These are phyloP conservation scores for Gossypium bickii DNA, from an alignment of 345 rosid species.

Conservation along the genomic window DNA sequence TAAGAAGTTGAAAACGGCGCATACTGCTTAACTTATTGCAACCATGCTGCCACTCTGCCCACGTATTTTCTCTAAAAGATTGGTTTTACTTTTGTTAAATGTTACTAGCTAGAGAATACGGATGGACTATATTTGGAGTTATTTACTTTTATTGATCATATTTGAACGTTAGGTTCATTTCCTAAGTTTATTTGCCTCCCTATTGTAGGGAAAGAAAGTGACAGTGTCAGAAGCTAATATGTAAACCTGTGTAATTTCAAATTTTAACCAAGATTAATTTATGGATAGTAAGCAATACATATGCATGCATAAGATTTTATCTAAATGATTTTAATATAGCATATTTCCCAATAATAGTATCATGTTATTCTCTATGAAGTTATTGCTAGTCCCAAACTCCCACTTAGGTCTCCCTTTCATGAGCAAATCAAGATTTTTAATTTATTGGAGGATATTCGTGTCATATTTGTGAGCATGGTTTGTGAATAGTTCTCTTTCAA, in stretches of 20 bases:
- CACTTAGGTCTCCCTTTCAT: neutral
- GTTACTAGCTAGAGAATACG: neutral
- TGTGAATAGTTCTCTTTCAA: neutral
- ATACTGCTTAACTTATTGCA: neutral
- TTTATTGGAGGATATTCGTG: slow-evolving; percentile 1
- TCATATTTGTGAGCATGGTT: neutral
- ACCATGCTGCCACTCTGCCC: neutral
- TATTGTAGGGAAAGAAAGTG: neutral
- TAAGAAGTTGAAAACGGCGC: neutral
- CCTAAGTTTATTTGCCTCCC: neutral
- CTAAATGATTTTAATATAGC: neutral
- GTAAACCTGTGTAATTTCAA: neutral
- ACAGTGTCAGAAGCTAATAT: neutral
- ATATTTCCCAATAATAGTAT: neutral
- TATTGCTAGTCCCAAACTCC: neutral
- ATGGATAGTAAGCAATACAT: neutral
- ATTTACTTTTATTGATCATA: neutral
- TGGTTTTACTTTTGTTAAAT: neutral
- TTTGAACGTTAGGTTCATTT: neutral
- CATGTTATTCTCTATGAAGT: neutral
- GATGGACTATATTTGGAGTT: neutral
- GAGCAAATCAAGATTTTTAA: neutral
- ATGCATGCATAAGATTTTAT: neutral
- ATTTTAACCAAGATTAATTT: neutral
- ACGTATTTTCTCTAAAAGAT: neutral